A percentile compares a stretch with the other conserved stretches of the same genome.
Conservation (phyloP, 208 protist species). For the Porcisia hertigi region DNA sequence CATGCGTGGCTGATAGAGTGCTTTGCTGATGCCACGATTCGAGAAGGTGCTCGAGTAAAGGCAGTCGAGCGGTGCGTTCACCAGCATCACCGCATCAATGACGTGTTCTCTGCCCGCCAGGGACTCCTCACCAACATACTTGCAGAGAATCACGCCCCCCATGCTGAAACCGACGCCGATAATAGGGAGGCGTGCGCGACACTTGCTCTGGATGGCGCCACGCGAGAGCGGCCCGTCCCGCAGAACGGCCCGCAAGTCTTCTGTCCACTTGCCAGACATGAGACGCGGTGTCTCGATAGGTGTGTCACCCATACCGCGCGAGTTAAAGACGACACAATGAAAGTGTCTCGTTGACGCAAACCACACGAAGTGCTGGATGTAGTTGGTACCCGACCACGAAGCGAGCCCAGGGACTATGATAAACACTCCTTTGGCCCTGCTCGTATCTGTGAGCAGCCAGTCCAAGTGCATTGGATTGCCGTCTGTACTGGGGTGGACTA, state of each 20-base stretch:
- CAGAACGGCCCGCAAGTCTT: constrained; percentile 55
- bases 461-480: constrained; percentile 75
- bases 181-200: constrained; percentile 28
- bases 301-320: constrained; percentile 71
- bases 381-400: constrained; percentile 74
- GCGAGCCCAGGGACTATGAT: constrained; percentile 75
- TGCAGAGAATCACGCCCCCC: constrained; percentile 68
- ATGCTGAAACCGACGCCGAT: constrained; percentile 74
- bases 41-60: constrained; percentile 42
- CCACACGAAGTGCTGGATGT: constrained; percentile 67
- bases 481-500: constrained; percentile 46
- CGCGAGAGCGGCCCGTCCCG: constrained; percentile 27
- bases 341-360: constrained; percentile 43
- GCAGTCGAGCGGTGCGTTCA: constrained; percentile 67
- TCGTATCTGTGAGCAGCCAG: constrained; percentile 39
- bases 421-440: constrained; percentile 40
- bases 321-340: constrained; percentile 75
- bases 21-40: constrained; percentile 9
- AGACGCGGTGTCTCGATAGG: constrained; percentile 61
- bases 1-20: constrained; percentile 68
- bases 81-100: constrained; percentile 51
- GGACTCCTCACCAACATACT: constrained; percentile 63
- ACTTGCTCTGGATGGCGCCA: constrained; percentile 29
- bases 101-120: constrained; percentile 6
- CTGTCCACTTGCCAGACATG: constrained; percentile 70